Evolutionary conservation across 2,329 filamentous ascomycete species (phyloP).

Genomic region (Ceratocystis colombiana): DNA sequence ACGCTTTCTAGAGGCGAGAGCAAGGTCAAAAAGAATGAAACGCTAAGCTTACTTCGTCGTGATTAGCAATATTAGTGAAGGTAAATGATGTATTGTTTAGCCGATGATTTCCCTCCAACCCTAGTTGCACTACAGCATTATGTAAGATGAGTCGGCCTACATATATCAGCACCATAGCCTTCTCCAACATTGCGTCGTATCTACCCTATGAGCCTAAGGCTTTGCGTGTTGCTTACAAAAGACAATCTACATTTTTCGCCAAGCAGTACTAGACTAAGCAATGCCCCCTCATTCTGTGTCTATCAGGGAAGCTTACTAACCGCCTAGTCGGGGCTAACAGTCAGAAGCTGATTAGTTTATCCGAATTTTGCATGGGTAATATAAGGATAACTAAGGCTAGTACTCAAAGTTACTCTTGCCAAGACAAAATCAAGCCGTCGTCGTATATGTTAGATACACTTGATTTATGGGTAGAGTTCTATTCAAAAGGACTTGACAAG

Average conservation of each 20-base stretch:
- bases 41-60: background rate
- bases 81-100: background rate
- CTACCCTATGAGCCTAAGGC: background rate
- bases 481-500: too few relatives aligned
- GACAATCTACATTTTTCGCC: background rate
- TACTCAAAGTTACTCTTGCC: too few relatives aligned
- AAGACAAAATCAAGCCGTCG: too few relatives aligned
- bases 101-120: background rate
- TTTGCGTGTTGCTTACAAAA: background rate
- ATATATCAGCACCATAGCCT: background rate
- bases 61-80: background rate
- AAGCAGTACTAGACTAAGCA: background rate
- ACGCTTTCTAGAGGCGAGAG: too few relatives aligned
- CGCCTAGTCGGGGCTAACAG: too few relatives aligned
- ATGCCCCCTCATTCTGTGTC: background rate
- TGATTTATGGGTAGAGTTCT: too few relatives aligned
- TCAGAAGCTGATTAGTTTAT: background rate
- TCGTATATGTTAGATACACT: too few relatives aligned
- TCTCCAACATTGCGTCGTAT: too few relatives aligned
- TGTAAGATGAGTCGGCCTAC: background rate
- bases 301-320: background rate
- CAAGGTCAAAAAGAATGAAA: too few relatives aligned
- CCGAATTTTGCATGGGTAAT: background rate
- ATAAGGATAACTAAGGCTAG: too few relatives aligned
- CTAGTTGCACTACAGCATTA: background rate